phyloP scores from a whole-genome alignment of 2,329 filamentous ascomycete genomes.

The Curvularia hawaiiensis region DNA sequence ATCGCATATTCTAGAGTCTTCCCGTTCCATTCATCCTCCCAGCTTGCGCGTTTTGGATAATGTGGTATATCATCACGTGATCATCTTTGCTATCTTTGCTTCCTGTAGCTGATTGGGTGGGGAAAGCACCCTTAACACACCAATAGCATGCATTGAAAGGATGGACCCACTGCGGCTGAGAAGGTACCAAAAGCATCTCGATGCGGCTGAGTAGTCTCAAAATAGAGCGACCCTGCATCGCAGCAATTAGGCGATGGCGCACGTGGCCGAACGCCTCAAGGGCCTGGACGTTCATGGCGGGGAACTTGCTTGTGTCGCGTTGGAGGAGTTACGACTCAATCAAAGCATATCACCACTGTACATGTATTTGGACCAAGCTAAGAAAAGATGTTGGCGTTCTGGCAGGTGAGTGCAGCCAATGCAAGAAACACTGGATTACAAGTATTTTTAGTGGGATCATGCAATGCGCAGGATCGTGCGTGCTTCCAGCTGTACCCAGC shows the following conservation, averaged over 20 bases:
- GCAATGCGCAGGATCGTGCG: background rate
- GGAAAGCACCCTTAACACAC: background rate
- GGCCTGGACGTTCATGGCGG: background rate
- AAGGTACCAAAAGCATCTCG: background rate
- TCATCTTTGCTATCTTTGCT: too few species aligned
- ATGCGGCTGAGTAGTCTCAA: background rate
- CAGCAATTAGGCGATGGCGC: background rate
- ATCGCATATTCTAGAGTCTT: too few species aligned
- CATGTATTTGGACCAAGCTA: background rate
- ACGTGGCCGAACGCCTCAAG: background rate
- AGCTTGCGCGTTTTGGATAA: too few species aligned
- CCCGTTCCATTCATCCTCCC: too few species aligned
- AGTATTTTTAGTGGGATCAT: too few species aligned
- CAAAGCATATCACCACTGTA: background rate
- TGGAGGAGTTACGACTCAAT: background rate
- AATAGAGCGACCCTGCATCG: background rate
- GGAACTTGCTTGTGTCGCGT: background rate
- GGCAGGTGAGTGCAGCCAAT: too few species aligned
- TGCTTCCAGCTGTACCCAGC: constrained; percentile 12
- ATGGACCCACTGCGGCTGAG: constrained; percentile 1
- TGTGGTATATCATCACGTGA: too few species aligned
- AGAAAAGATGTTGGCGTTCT: too few species aligned
- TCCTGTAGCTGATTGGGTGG: background rate
- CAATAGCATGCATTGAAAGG: background rate
- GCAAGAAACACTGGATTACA: background rate